Evolutionary conservation across 2,329 filamentous ascomycete genomes (phyloP).

Genomic region (Cercospora zeina): DNA sequence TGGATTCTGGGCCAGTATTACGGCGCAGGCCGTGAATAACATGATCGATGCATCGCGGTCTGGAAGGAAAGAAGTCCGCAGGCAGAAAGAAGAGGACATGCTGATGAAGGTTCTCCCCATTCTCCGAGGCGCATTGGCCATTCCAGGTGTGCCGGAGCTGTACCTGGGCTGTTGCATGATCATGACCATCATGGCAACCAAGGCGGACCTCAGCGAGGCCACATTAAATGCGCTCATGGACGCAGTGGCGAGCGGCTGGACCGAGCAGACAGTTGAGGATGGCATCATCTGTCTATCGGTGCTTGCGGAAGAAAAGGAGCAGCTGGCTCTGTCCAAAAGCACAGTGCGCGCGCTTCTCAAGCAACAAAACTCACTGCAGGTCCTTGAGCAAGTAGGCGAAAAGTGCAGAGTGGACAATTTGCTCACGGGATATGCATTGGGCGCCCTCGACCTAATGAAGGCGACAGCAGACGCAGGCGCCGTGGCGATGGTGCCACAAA

Average conservation of each 20-base stretch:
- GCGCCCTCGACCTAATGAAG: slow-evolving; percentile 56
- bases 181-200: slow-evolving; percentile 78
- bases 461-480: slow-evolving; percentile 11
- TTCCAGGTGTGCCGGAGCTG: slow-evolving; percentile 74
- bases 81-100: slow-evolving; percentile 75
- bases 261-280: slow-evolving; percentile 67
- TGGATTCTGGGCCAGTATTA: slow-evolving; percentile 87
- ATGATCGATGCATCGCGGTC: slow-evolving; percentile 77
- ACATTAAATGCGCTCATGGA: slow-evolving; percentile 88
- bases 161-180: slow-evolving; percentile 92
- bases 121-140: slow-evolving; percentile 73
- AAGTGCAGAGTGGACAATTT: slow-evolving; percentile 70
- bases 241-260: slow-evolving; percentile 77
- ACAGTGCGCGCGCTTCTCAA: slow-evolving; percentile 70
- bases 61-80: slow-evolving; percentile 72
- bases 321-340: slow-evolving; percentile 66
- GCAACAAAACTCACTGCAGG: slow-evolving; percentile 59
- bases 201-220: slow-evolving; percentile 74
- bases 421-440: slow-evolving; percentile 69
- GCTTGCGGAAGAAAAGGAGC: slow-evolving; percentile 74
- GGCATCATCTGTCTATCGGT: slow-evolving; percentile 79
- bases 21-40: slow-evolving; percentile 79
- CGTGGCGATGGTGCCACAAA: slow-evolving; percentile 12
- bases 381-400: slow-evolving; percentile 62
- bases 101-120: slow-evolving; percentile 68